Base-by-base conservation (phyloP, 106 monocot genomes). In the Narthecium ossifragum region DNA sequence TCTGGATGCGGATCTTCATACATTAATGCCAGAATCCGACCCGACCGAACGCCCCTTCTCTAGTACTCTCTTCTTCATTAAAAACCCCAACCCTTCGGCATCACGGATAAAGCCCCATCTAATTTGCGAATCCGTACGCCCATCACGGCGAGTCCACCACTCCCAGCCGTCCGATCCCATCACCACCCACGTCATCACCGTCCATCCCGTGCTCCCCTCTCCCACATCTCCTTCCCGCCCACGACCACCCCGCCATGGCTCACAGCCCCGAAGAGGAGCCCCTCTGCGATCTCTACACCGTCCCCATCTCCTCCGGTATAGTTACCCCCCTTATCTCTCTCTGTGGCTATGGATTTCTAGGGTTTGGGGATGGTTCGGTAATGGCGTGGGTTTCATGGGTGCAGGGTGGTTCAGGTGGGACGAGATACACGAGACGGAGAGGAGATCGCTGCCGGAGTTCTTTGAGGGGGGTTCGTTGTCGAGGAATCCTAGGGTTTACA, bases 331-430 rank as follows among this genome's bases (percentile, higher is more conserved):
- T 37, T 18, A 31, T 43, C 49, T 28, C 65, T 39, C n/a, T 20
- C 36, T n/a, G 26, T 18, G 28, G 37, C 25, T 55, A 48, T 21
- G 62, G 12, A 54, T 62, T 61, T 23, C 20, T 6, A 59, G 67
- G 68, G 37, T 75, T 54, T 85, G 25, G 31, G 28, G 46, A 29
- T 51, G 22, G 20, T 18, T 26, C 2, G 14, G 2, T 49, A 34
- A 22, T 24, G 13, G 8, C 11, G 8, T 20, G 17, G 51, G 37
- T 26, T 22, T 57, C 26, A 12, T 50, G n/a, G n/a, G n/a, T 18
- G 32, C 60, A 93, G 93, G 80, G 56, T 96, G 90, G 96, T 96
- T 96, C 74, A 65, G 31, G 30, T 96, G 90, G 96, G 90, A 87
- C 55, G 74, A 71, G 68, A 90, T 96, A 59, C 83, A 96, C 60